Evolutionary conservation across 2,329 filamentous ascomycete genomes (phyloP).

Genomic region (Aspergillus ochraceus): DNA sequence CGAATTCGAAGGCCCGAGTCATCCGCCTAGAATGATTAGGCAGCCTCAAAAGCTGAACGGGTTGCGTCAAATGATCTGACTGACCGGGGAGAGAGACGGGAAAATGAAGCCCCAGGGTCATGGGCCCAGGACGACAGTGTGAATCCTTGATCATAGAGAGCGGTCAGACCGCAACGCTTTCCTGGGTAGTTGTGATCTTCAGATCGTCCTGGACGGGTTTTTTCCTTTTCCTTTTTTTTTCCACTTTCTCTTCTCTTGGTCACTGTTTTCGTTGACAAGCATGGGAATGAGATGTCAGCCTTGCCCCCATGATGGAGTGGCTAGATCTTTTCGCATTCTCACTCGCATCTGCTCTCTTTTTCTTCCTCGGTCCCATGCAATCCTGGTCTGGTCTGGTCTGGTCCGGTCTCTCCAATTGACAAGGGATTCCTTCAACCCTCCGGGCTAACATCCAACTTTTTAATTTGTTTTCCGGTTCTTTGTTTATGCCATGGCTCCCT

Average conservation of each 20-base stretch:
- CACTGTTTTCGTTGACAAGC: not conserved
- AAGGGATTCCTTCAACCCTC: constrained; percentile 1
- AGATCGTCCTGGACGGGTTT: not conserved
- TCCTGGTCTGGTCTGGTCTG: not conserved
- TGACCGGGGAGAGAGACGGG: not conserved
- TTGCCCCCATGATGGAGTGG: not conserved
- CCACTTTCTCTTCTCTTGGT: not conserved
- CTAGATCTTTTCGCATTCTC: not conserved
- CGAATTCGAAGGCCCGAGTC: constrained; percentile 2
- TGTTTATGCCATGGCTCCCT: not conserved
- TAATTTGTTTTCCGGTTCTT: constrained; percentile 2
- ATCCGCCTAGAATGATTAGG: not conserved
- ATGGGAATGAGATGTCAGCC: constrained; percentile 5
- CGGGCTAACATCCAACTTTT: not conserved
- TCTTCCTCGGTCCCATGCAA: not conserved
- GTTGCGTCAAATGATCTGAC: constrained; percentile 8
- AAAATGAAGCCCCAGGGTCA: not conserved
- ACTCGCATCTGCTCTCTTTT: not conserved
- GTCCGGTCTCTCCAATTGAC: not conserved
- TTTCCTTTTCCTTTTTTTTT: not conserved
- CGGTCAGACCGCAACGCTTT: constrained; percentile 2
- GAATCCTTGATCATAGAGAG: not conserved
- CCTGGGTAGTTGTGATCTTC: constrained; percentile 4
- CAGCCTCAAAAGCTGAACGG: constrained; percentile 5
- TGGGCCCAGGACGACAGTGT: not conserved